A percentile compares a stretch with the other conserved stretches of the same genome.
These are phyloP conservation scores for Handroanthus guayacan DNA, from an alignment of 257 asterid species.

Conservation along the genomic window DNA sequence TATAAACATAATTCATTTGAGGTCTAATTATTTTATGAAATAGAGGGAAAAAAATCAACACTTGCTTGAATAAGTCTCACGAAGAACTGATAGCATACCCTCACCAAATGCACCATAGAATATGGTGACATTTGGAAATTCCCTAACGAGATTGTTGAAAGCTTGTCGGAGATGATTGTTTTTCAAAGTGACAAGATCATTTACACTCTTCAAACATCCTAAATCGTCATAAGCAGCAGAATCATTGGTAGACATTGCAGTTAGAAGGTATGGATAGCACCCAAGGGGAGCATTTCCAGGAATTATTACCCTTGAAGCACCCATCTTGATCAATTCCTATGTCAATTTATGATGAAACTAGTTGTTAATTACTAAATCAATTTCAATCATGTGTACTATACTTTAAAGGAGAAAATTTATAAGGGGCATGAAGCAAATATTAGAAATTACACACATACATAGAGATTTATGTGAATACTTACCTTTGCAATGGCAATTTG, in stretches of 20 bases:
- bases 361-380: no score
- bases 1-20: not conserved
- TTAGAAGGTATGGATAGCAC: slow-evolving; percentile 22
- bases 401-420: no score
- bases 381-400: no score
- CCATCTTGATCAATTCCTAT: slow-evolving; percentile 29
- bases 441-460: no score
- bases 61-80: not conserved
- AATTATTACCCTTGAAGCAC: slow-evolving; percentile 27
- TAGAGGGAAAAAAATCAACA: not conserved
- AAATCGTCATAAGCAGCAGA: not conserved
- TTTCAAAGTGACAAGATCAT: not conserved
- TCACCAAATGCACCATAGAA: not conserved
- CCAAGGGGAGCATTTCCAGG: slow-evolving; percentile 33
- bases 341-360: no score
- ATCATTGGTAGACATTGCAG: not conserved
- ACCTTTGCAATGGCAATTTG: slow-evolving; percentile 19
- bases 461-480: no score
- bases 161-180: not conserved
- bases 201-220: not conserved
- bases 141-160: not conserved
- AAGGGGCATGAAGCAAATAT: no score
- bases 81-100: not conserved
- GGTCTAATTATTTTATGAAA: no score
- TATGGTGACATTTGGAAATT: not conserved